A percentile compares a stretch with the other conserved stretches of the same genome.
These are phyloP conservation scores for Biscogniauxia mediterranea DNA, from an alignment of 2,329 filamentous ascomycete genomes.

Conservation along the genomic window DNA sequence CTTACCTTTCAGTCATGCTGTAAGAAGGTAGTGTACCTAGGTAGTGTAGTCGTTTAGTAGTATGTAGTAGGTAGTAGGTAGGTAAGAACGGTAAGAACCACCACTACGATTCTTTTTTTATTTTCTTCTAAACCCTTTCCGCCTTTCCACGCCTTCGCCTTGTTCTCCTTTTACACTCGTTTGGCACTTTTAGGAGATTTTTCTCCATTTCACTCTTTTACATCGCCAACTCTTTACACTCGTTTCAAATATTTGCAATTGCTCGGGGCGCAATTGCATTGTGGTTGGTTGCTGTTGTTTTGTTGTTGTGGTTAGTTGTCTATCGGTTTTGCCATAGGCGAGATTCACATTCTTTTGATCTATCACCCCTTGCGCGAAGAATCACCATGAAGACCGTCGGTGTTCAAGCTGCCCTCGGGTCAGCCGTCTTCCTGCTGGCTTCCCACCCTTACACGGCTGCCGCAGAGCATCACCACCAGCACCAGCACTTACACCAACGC, in stretches of 20 bases:
- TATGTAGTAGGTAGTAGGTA: too few species aligned
- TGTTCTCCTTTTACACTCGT: neutral
- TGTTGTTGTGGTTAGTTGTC: neutral
- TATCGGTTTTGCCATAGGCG: slow-evolving; percentile 10
- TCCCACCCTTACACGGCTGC: slow-evolving; percentile 39
- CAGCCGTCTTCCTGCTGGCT: slow-evolving; percentile 47
- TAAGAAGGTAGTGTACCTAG: neutral
- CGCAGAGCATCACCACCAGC: slow-evolving; percentile 28
- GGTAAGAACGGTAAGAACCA: too few species aligned
- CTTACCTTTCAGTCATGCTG: too few species aligned
- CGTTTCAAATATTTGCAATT: neutral
- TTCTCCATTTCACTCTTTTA: slow-evolving; percentile 4
- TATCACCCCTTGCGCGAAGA: neutral
- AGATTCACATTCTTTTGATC: slow-evolving; percentile 17
- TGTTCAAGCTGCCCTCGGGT: slow-evolving; percentile 48
- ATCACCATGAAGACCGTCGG: slow-evolving; percentile 53
- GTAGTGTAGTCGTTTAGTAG: too few species aligned
- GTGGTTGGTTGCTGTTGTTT: slow-evolving; percentile 16
- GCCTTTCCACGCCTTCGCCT: neutral
- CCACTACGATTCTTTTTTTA: neutral
- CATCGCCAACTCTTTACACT: neutral
- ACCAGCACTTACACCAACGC: slow-evolving; percentile 40
- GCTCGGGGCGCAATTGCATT: slow-evolving; percentile 1
- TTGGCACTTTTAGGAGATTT: slow-evolving; percentile 2
- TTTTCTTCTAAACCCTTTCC: neutral